Percentiles rank a stretch among this genome's conserved stretches.
phyloP scores from a whole-genome alignment of 176 grass and related monocot genomes.

The Triticum monococcum region DNA sequence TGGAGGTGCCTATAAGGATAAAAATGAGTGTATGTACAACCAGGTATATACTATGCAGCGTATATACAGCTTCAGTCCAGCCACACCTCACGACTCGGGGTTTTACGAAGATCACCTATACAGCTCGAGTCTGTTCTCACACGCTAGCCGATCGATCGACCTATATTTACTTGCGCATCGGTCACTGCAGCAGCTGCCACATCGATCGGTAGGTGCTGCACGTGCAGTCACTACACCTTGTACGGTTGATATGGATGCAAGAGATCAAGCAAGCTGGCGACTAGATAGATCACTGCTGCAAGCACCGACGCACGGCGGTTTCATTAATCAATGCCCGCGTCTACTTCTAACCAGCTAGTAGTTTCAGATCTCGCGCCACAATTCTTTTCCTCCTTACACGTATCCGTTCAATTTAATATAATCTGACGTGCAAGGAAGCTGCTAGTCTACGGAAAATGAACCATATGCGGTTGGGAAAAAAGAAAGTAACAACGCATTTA shows the following conservation, averaged over 20 bases:
- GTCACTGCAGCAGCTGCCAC: too few species aligned
- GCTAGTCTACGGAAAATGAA: background rate
- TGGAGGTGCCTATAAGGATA: too few species aligned
- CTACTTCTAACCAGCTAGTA: too few species aligned
- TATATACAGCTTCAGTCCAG: too few species aligned
- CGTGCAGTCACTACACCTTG: background rate
- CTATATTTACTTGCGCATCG: too few species aligned
- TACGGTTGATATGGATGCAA: background rate
- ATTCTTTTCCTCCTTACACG: background rate
- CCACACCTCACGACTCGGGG: too few species aligned
- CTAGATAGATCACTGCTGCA: too few species aligned
- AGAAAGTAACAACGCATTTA: background rate
- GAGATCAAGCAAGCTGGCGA: background rate
- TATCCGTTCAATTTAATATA: background rate
- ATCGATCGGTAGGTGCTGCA: background rate
- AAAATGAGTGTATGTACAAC: too few species aligned
- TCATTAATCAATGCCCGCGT: too few species aligned
- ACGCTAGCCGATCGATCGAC: background rate
- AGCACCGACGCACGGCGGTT: too few species aligned
- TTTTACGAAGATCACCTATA: too few species aligned
- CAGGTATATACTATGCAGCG: too few species aligned
- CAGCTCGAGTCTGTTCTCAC: background rate
- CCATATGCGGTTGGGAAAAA: background rate
- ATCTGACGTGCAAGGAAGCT: background rate
- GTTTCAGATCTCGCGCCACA: background rate